Base-by-base conservation (phyloP, 2,329 filamentous ascomycete species). In the Ascochyta lentis region DNA sequence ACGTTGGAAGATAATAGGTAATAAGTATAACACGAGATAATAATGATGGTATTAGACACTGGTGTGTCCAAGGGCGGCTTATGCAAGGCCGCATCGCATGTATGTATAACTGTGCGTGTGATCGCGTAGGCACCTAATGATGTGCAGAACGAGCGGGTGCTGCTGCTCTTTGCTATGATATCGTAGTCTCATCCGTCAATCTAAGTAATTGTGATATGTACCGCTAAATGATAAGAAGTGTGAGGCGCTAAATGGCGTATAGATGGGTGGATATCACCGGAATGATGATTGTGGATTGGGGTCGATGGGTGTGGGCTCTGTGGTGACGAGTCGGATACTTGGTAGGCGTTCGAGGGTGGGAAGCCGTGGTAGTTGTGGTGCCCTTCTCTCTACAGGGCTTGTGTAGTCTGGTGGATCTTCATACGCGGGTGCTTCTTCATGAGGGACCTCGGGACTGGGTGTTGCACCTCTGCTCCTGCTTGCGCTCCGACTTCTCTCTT, bases 341-440 rank as follows among this genome's bases (percentile, higher is more conserved):
- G 79, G 79, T 19, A 80, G 50, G 9, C 76, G 60, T 29, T 76
- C 75, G 1, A 80, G 73, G 9, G 63, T 65, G 7, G 49, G 54
- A 6, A 56, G 34, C 6, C 31, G 49, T 1, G 77, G 78, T 10
- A 80, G 60, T 26, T 67, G 69, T 4, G 72, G 72, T 6, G 70
- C 69, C 2, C 68, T 43, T 3, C 66, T 73, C 29, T 56, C 54
- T 8, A 74, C 55, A 13, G 79, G 79, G 39, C 77, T 80, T 33
- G 76, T 75, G 51, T 82, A 82, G 4, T 77, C 78, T 16, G 80
- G 80, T n/a, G 80, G 79, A 41, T 81, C 78, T 57, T 81, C 79
- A 39, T 78, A 77, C n/a, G 71, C 67, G 0, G 75, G 75, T 3
- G 76, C 75, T 1, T 72, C 63, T 49, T 72, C 72, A 22, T 41